Conservation (phyloP, 768 basidiomycete species). For the Russula virescens region DNA sequence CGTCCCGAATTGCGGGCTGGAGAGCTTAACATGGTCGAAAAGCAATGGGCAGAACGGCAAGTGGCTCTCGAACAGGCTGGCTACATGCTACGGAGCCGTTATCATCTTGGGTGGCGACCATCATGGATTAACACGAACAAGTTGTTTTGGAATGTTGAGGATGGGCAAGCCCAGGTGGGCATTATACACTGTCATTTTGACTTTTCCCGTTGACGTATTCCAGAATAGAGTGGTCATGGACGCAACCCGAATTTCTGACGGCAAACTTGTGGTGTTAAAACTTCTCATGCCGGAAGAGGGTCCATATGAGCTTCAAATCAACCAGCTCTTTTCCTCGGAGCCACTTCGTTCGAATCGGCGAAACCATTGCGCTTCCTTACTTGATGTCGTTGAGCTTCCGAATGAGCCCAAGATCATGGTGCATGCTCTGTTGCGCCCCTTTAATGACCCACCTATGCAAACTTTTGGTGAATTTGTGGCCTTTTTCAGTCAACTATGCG, state of each 20-base stretch:
- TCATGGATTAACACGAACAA: slow-evolving; percentile 2
- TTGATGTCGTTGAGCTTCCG: slow-evolving; percentile 7
- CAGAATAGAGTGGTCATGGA: neutral
- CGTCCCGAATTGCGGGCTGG: neutral
- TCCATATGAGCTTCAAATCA: slow-evolving; percentile 15
- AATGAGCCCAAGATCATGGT: slow-evolving; percentile 19
- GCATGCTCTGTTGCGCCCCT: slow-evolving; percentile 28
- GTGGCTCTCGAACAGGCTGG: neutral
- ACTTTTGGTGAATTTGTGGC: slow-evolving; percentile 26
- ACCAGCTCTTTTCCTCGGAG: neutral
- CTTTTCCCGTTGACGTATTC: no score
- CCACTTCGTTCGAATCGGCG: slow-evolving; percentile 4
- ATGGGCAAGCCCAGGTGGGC: neutral
- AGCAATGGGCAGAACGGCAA: neutral
- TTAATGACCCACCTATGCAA: slow-evolving; percentile 26
- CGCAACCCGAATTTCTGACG: slow-evolving; percentile 13
- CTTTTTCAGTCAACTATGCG: slow-evolving; percentile 26
- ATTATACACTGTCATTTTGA: neutral
- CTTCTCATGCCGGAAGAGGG: neutral
- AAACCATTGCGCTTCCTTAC: slow-evolving; percentile 6
- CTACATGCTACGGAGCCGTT: slow-evolving; percentile 16
- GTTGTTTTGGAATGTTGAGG: neutral
- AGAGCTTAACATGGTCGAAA: neutral
- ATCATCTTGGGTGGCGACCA: slow-evolving; percentile 9
- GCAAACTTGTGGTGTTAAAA: slow-evolving; percentile 9